Base-by-base conservation (phyloP, 2,329 filamentous ascomycete species). In the Chaetomium sp. region DNA sequence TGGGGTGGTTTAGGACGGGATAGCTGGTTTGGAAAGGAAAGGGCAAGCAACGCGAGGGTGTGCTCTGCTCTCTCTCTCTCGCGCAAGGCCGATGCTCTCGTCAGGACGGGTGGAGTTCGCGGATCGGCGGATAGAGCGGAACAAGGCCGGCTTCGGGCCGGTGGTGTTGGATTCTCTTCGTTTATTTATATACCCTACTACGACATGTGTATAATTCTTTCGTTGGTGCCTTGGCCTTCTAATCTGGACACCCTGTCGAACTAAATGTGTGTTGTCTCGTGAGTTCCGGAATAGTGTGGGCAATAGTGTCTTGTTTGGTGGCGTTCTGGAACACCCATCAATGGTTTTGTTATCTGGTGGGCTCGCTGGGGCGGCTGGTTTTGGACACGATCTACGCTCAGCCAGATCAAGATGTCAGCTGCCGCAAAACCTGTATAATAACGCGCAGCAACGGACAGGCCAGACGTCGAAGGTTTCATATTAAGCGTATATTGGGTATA, bases 401-500 rank as follows among this genome's bases (percentile, higher is more conserved):
- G 16, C 2, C 3, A 31, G 25, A n/a, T 2, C 13, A 29, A 29
- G 25, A 5, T n/a, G 25, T 4, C 50, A 53, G 27, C 27, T 19
- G 27, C 16, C 6, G 13, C 27, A 21, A 53, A 29, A 7, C 50
- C 2, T 9, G 7, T 10, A 16, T 13, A 13, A 31, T 29, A 4
- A 19, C 10, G 25, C 25, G 13, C 19, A 29, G 27, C 25, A 31
- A 29, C 25, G 6, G 13, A 23, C 7, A 47, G 12, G 12, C 50
- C 13, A 45, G 55, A 38, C 3, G 9, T 4, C 13, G 23, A 56
- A 29, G 4, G 5, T 7, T 38, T 51, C 38, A 27, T 50, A 60
- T 45, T 64, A 60, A 10, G 57, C n/a, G 23, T 58, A 33, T 33
- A 49, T 60, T 57, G 47, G 57, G 57, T 61, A 60, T 61, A 65